Evolutionary conservation across 345 rosid genomes (phyloP).

Genomic region (Kernera saxatilis): DNA sequence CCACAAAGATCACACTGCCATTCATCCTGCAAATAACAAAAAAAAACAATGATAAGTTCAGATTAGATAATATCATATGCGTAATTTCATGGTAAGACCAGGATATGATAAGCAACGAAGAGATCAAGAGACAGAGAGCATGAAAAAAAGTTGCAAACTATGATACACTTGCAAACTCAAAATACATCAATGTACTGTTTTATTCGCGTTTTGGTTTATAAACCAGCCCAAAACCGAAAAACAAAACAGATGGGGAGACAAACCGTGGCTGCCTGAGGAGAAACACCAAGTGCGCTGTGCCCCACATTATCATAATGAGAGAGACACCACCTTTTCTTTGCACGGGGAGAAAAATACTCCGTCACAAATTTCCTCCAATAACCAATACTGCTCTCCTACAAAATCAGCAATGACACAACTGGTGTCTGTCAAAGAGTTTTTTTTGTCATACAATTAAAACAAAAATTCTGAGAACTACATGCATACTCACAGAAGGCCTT

Average conservation of each 20-base stretch:
- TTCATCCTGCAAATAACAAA: slow-evolving; percentile 54
- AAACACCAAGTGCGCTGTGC: slow-evolving; percentile 89
- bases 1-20: slow-evolving; percentile 98
- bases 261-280: slow-evolving; percentile 96
- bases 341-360: slow-evolving; percentile 93
- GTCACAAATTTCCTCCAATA: slow-evolving; percentile 96
- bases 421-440: slow-evolving; percentile 1
- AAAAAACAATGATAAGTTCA: neutral
- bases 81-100: neutral
- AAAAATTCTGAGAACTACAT: neutral
- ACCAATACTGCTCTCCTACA: slow-evolving; percentile 76
- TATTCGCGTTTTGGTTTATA: neutral
- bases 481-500: slow-evolving; percentile 66
- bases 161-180: neutral
- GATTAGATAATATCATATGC: neutral
- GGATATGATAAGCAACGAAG: neutral
- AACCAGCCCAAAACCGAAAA: neutral
- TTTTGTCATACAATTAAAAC: neutral
- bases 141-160: neutral
- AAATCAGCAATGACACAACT: slow-evolving; percentile 16
- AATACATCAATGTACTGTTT: neutral
- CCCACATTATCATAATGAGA: slow-evolving; percentile 86
- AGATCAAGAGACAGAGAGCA: neutral
- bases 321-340: slow-evolving; percentile 97
- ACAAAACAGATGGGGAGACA: slow-evolving; percentile 17